These are phyloP conservation scores for Moricandia moricandioides DNA, from an alignment of 345 rosid genomes.

Conservation along the genomic window DNA sequence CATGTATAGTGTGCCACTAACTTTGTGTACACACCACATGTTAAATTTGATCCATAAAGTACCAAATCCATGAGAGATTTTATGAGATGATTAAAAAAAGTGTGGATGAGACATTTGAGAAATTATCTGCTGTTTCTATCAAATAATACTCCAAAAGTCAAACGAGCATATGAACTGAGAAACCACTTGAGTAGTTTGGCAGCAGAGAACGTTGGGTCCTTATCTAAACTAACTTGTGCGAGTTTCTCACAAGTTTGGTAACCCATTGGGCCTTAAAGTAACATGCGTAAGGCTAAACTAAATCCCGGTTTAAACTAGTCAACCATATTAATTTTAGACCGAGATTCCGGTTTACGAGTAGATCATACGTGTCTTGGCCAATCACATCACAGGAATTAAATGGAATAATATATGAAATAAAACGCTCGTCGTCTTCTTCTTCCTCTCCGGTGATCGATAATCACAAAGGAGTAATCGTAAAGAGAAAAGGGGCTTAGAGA, in stretches of 20 bases:
- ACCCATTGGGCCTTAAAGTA: not conserved
- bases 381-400: slow-evolving; percentile 23
- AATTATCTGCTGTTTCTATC: not conserved
- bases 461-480: not conserved
- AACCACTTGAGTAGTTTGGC: not conserved
- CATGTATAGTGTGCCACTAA: slow-evolving; percentile 26
- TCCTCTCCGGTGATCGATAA: not conserved
- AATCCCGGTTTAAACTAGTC: slow-evolving; percentile 5
- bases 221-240: not conserved
- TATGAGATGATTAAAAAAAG: not conserved
- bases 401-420: not conserved
- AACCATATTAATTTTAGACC: slow-evolving; percentile 6
- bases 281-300: not conserved
- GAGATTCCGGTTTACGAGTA: slow-evolving; percentile 24
- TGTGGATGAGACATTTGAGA: not conserved
- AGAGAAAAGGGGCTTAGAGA: slow-evolving; percentile 22
- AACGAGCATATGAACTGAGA: not conserved
- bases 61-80: not conserved
- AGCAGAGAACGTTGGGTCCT: not conserved
- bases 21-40: not conserved
- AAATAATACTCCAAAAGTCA: not conserved
- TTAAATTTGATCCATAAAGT: slow-evolving; percentile 4
- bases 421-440: slow-evolving; percentile 24
- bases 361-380: slow-evolving; percentile 32
- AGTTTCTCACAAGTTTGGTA: not conserved